phyloP scores from a whole-genome alignment of 371 early-diverging fungal genomes.

The Encephalitozoon romaleae region DNA sequence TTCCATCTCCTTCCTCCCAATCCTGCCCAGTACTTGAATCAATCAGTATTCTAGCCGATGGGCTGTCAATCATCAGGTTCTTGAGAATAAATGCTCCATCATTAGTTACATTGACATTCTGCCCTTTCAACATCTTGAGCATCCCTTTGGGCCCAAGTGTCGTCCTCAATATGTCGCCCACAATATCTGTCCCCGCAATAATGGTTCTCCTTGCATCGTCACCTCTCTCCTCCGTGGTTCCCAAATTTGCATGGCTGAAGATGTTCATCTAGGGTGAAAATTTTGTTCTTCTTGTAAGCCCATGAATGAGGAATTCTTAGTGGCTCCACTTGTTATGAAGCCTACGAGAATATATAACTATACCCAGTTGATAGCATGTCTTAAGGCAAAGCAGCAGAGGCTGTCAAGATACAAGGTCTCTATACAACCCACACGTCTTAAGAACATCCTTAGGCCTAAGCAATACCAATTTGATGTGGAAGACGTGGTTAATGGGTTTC shows the following conservation, averaged over 20 bases:
- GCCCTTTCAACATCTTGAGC: slow-evolving; percentile 77
- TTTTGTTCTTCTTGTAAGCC: slow-evolving; percentile 22
- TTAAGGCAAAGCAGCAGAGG: slow-evolving; percentile 40
- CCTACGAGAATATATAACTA: slow-evolving; percentile 41
- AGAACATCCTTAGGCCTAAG: neutral
- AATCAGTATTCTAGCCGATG: slow-evolving; percentile 92
- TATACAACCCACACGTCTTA: neutral
- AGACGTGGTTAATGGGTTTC: slow-evolving; percentile 30
- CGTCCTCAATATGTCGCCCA: slow-evolving; percentile 84
- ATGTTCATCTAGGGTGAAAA: slow-evolving; percentile 42
- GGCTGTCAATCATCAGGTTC: slow-evolving; percentile 87
- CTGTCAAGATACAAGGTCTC: slow-evolving; percentile 8
- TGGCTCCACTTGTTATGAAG: slow-evolving; percentile 27
- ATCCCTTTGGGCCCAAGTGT: slow-evolving; percentile 69
- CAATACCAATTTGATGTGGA: slow-evolving; percentile 12
- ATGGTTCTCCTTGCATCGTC: slow-evolving; percentile 63
- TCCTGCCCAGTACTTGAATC: slow-evolving; percentile 87
- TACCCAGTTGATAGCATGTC: slow-evolving; percentile 34
- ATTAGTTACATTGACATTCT: slow-evolving; percentile 82
- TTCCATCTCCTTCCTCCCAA: slow-evolving; percentile 99
- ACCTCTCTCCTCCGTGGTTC: slow-evolving; percentile 57
- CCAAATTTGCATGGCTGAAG: slow-evolving; percentile 49
- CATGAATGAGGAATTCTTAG: slow-evolving; percentile 18
- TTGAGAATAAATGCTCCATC: slow-evolving; percentile 99
- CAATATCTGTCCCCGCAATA: slow-evolving; percentile 83